Evolutionary conservation across 2,329 filamentous ascomycete species (phyloP).

Genomic region (Lachnellula cervina): DNA sequence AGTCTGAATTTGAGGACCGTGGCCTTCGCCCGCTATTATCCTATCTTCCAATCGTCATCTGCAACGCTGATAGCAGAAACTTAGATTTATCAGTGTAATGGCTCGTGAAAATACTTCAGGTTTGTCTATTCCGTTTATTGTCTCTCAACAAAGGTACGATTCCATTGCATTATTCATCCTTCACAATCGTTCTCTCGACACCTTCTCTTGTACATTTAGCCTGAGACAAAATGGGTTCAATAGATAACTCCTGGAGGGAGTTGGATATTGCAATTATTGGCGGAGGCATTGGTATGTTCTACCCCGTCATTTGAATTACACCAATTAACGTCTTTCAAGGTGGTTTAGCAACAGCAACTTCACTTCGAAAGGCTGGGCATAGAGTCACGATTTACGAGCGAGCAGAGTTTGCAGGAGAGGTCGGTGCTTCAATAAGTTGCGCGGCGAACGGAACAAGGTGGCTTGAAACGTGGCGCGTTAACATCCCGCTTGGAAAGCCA

Average conservation of each 20-base stretch:
- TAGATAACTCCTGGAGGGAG: slow-evolving; percentile 10
- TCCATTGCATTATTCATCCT: not conserved
- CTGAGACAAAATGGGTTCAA: slow-evolving; percentile 16
- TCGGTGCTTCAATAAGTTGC: slow-evolving; percentile 62
- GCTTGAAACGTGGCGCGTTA: slow-evolving; percentile 64
- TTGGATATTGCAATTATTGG: slow-evolving; percentile 20
- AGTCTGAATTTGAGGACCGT: slow-evolving; percentile 25
- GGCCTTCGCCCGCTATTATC: not conserved
- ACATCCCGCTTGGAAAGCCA: slow-evolving; percentile 58
- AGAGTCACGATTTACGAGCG: slow-evolving; percentile 60
- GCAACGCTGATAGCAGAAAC: not conserved
- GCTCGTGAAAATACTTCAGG: not conserved
- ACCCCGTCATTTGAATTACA: not conserved
- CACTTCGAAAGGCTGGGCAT: slow-evolving; percentile 49
- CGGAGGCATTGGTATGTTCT: slow-evolving; percentile 17
- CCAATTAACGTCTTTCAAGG: slow-evolving; percentile 27
- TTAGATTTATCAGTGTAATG: not conserved
- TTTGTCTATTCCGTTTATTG: not conserved
- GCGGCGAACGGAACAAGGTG: slow-evolving; percentile 67
- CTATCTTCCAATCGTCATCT: slow-evolving; percentile 2
- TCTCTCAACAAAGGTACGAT: not conserved
- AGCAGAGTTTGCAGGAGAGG: slow-evolving; percentile 61
- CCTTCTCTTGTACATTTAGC: not conserved
- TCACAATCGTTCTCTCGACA: not conserved
- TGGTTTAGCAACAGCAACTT: slow-evolving; percentile 46